A percentile compares a stretch with the other conserved stretches of the same genome.
Conservation (phyloP, 2,329 filamentous ascomycete species). For the Plenodomus lindquistii region DNA sequence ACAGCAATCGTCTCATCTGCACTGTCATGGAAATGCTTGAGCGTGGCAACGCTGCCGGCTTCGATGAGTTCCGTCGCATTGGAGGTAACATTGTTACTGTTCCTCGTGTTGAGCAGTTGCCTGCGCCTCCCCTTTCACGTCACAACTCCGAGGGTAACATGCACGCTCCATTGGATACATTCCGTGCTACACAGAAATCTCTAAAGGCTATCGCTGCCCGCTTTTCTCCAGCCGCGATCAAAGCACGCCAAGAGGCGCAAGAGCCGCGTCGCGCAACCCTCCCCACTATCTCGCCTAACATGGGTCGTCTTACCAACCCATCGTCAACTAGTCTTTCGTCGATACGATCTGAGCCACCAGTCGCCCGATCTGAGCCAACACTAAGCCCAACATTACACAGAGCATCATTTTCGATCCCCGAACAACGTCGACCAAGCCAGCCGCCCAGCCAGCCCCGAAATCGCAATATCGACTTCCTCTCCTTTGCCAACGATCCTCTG, state of each 20-base stretch:
- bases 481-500: constrained; percentile 48
- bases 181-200: constrained; percentile 51
- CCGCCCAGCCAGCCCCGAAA: constrained; percentile 31
- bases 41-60: constrained; percentile 53
- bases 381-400: constrained; percentile 47
- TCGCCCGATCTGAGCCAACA: constrained; percentile 53
- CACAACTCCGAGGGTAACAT: constrained; percentile 50
- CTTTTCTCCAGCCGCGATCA: constrained; percentile 42
- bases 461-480: constrained; percentile 54
- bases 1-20: constrained; percentile 73
- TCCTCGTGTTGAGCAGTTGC: constrained; percentile 30
- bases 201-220: constrained; percentile 54
- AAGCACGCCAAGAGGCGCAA: constrained; percentile 29
- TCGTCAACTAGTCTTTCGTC: constrained; percentile 57
- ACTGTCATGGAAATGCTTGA: constrained; percentile 65
- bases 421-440: constrained; percentile 42
- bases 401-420: constrained; percentile 35
- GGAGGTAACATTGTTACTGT: constrained; percentile 52
- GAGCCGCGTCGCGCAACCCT: constrained; percentile 50
- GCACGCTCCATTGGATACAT: constrained; percentile 41
- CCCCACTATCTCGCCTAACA: constrained; percentile 49
- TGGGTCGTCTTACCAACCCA: constrained; percentile 48
- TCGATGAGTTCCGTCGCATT: constrained; percentile 57
- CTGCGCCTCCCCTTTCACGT: constrained; percentile 49
- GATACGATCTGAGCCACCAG: constrained; percentile 50